A percentile compares a stretch with the other conserved stretches of the same genome.
phyloP scores from a whole-genome alignment of 768 basidiomycete species.

The Lentinula raphanica region DNA sequence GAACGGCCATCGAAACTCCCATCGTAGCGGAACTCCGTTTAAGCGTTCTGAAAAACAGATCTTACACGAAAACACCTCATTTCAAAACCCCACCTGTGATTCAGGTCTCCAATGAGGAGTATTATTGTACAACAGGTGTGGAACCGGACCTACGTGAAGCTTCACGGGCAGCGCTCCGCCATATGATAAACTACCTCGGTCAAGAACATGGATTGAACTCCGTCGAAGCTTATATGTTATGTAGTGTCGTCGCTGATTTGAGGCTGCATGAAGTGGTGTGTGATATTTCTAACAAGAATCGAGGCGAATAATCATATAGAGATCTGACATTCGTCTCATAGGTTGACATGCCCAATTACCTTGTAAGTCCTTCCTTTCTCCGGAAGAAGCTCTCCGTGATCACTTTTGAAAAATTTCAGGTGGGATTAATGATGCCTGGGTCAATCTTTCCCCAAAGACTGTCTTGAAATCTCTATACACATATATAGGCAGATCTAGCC shows the following conservation, averaged over 20 bases:
- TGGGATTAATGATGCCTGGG: constrained; percentile 46
- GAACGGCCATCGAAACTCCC: constrained; percentile 61
- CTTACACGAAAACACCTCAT: constrained; percentile 56
- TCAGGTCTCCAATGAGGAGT: constrained; percentile 31
- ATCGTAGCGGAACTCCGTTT: constrained; percentile 45
- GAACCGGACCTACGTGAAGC: constrained; percentile 52
- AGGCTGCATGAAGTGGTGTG: constrained; percentile 58
- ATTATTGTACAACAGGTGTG: constrained; percentile 56
- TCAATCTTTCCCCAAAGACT: constrained; percentile 6
- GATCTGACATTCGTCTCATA: constrained; percentile 14
- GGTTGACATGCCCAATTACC: constrained; percentile 66
- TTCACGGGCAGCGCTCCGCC: constrained; percentile 48
- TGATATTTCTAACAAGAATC: constrained; percentile 7
- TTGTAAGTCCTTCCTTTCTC: constrained; percentile 30
- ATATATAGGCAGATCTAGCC: background rate
- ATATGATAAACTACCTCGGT: constrained; percentile 52
- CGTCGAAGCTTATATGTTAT: constrained; percentile 56
- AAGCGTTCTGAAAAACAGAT: constrained; percentile 50
- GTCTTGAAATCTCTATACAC: background rate
- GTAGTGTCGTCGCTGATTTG: constrained; percentile 55
- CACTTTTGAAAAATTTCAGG: constrained; percentile 22
- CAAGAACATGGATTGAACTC: constrained; percentile 35
- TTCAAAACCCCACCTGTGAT: constrained; percentile 32
- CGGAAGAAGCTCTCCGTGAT: background rate
- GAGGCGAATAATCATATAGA: background rate